phyloP scores from a whole-genome alignment of 257 asterid species.

The Scutellaria baicalensis region DNA sequence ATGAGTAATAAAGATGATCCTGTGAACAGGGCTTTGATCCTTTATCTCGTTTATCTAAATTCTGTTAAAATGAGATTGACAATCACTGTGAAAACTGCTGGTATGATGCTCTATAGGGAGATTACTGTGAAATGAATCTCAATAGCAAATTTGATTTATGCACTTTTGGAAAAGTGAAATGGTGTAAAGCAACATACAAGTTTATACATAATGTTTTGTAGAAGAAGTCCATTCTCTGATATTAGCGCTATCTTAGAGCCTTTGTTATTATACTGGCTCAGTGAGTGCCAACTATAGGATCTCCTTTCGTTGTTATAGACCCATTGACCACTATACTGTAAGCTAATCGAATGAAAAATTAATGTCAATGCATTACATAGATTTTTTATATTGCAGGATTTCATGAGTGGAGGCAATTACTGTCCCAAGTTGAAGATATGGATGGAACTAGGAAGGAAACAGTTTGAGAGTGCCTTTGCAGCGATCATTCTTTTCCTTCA shows the following conservation, averaged over 20 bases:
- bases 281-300: not conserved
- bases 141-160: not conserved
- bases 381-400: conserved; percentile 45
- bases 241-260: too few species aligned
- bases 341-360: not conserved
- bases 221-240: too few species aligned
- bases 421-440: conserved; percentile 13
- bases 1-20: not conserved
- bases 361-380: conserved; percentile 15
- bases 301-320: not conserved
- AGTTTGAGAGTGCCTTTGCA: conserved; percentile 41
- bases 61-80: not conserved
- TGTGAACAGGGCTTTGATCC: not conserved
- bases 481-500: conserved; percentile 49
- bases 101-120: not conserved
- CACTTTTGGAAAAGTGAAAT: not conserved
- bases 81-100: not conserved
- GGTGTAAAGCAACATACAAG: not conserved
- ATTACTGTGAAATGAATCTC: not conserved
- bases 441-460: conserved; percentile 39
- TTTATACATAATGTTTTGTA: not conserved
- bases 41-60: not conserved
- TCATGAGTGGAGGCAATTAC: conserved; percentile 17
- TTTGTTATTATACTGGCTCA: not conserved
- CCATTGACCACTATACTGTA: not conserved